Percentiles rank a stretch among this genome's conserved stretches.
phyloP scores from a whole-genome alignment of 345 rosid species.

The Limnanthes douglasii region DNA sequence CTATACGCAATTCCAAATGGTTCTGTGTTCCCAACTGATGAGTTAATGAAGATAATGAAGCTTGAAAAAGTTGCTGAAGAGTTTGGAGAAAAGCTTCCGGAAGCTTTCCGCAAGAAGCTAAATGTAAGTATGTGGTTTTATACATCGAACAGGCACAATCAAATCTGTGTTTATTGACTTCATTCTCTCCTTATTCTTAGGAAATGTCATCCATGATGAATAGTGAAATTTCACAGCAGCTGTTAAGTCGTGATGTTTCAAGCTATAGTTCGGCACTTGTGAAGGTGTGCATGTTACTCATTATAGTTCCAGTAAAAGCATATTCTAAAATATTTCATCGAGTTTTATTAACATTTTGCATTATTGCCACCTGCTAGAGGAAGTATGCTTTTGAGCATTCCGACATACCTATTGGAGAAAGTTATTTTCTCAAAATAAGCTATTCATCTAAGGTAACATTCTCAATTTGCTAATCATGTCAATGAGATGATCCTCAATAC shows the following conservation, averaged over 20 bases:
- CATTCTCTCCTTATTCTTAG: slow-evolving; percentile 20
- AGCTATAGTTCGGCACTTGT: slow-evolving; percentile 72
- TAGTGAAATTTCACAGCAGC: slow-evolving; percentile 52
- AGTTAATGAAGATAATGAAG: slow-evolving; percentile 30
- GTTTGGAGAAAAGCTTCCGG: slow-evolving; percentile 36
- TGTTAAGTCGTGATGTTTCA: slow-evolving; percentile 60
- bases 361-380: slow-evolving; percentile 32
- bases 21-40: slow-evolving; percentile 43
- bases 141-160: not conserved
- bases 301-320: slow-evolving; percentile 2
- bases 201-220: slow-evolving; percentile 56
- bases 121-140: slow-evolving; percentile 33
- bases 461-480: not conserved
- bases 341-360: slow-evolving; percentile 9
- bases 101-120: slow-evolving; percentile 43
- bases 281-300: slow-evolving; percentile 41
- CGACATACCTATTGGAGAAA: slow-evolving; percentile 74
- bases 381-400: slow-evolving; percentile 70
- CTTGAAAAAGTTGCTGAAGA: slow-evolving; percentile 66
- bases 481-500: not conserved
- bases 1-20: slow-evolving; percentile 71
- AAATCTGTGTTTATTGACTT: not conserved
- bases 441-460: slow-evolving; percentile 82
- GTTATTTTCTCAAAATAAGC: slow-evolving; percentile 75
- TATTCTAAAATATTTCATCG: slow-evolving; percentile 3